These are phyloP conservation scores for Cutaneotrichosporon mucoides DNA, from an alignment of 1,284 basidiomycete genomes.

Conservation along the genomic window DNA sequence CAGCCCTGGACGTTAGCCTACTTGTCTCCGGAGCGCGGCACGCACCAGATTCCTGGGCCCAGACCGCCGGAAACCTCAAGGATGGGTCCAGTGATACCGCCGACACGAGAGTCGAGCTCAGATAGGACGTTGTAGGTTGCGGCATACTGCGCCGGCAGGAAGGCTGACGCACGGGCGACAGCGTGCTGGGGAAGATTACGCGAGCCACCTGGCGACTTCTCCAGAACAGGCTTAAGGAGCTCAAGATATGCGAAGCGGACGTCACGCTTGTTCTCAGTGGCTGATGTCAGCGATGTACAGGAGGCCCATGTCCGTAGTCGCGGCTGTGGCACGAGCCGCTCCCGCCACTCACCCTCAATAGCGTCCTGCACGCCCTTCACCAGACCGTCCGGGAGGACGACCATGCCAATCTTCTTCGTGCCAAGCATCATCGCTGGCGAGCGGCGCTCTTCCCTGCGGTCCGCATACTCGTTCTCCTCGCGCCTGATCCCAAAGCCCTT, in stretches of 20 bases:
- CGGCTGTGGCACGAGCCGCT: too few relatives aligned
- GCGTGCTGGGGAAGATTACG: slow-evolving; percentile 22
- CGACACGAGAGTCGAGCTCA: slow-evolving; percentile 43
- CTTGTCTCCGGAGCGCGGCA: neutral
- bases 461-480: slow-evolving; percentile 4
- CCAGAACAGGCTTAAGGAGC: slow-evolving; percentile 16
- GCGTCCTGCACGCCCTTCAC: slow-evolving; percentile 36
- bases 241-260: slow-evolving; percentile 28
- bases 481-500: neutral
- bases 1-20: slow-evolving; percentile 19
- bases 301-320: too few relatives aligned
- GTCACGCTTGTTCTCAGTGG: slow-evolving; percentile 19
- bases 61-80: slow-evolving; percentile 49
- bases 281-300: slow-evolving; percentile 5
- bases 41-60: slow-evolving; percentile 51
- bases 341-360: slow-evolving; percentile 37
- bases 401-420: slow-evolving; percentile 63
- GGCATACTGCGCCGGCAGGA: slow-evolving; percentile 51
- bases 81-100: slow-evolving; percentile 31
- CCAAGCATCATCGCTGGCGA: slow-evolving; percentile 78
- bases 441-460: slow-evolving; percentile 53
- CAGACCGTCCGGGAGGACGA: slow-evolving; percentile 66
- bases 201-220: slow-evolving; percentile 9
- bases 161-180: slow-evolving; percentile 50
- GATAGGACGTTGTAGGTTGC: slow-evolving; percentile 48